Evolutionary conservation across 2,329 filamentous ascomycete genomes (phyloP), one percentile per base, ranked within the genome.

Genomic region (Nigrospora sphaerica): DNA sequence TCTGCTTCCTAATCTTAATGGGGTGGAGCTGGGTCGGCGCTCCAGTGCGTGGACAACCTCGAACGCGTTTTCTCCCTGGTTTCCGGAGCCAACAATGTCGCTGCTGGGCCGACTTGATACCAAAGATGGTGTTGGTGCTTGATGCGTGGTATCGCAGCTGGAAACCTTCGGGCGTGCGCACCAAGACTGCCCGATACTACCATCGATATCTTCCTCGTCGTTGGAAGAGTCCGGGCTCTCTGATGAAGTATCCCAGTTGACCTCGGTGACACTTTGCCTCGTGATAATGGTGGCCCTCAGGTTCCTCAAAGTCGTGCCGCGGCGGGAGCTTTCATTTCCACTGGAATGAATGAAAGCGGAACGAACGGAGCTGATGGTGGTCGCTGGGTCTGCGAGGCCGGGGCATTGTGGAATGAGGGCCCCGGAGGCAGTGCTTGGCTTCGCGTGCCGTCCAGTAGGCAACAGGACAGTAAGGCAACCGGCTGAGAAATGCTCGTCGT

Each of bases 241-340:
- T 34, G 49, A 47, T 13, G 53, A 44, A 11, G 46, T 52, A 28
- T 52, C 55, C 61, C 56, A 63, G 39, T 55, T 54, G 35, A 62
- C 54, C 41, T 63, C 58, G 17, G 58, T 61, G n/a, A 63, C 54
- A 35, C 60, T 62, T 36, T 61, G 59, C 33, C 59, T 58, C 16
- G 60, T 60, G 44, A 63, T 55, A 33, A 55, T 57, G 9, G 57
- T 62, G 9, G 56, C 47, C 47, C 52, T 57, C 12, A 49, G 36
- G 48, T 39, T 9, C 36, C 23, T 14, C 34, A 39, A 19, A 32
- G 35, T 32, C 17, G 18, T 28, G 4, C 35, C 49, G 10, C 44
- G 17, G 13, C 10, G n/a, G 12, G n/a, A 12, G 9, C n/a, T 33
- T 31, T 10, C 28, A 13, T 6, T 34, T 36, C 14, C 16, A 46